Conservation (phyloP, 1,139 yeast species). For the Debaryomyces nepalensis region DNA sequence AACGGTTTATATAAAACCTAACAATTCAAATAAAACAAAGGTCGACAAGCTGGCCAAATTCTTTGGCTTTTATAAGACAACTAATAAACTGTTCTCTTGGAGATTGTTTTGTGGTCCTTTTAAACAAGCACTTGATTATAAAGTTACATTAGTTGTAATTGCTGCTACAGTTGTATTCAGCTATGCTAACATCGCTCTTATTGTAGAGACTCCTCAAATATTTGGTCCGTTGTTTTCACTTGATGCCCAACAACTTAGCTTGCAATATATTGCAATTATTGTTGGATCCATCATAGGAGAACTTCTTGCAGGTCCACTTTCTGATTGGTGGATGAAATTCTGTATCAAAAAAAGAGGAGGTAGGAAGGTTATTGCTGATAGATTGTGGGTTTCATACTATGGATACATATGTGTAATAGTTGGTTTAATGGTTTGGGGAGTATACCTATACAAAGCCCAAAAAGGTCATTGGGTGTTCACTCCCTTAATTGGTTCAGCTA, state of each 20-base stretch:
- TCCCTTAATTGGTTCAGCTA: slow-evolving; percentile 31
- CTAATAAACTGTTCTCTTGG: slow-evolving; percentile 11
- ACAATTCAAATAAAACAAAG: background rate
- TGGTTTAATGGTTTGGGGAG: slow-evolving; percentile 31
- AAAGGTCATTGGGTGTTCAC: slow-evolving; percentile 27
- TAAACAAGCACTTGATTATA: slow-evolving; percentile 18
- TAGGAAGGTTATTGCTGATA: slow-evolving; percentile 22
- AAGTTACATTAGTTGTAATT: slow-evolving; percentile 20
- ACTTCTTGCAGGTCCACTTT: slow-evolving; percentile 27
- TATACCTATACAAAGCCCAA: slow-evolving; percentile 23
- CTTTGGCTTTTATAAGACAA: slow-evolving; percentile 14
- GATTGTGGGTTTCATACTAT: slow-evolving; percentile 27
- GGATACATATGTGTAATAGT: slow-evolving; percentile 27
- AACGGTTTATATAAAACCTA: slow-evolving; percentile 16
- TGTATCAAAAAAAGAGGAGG: slow-evolving; percentile 19
- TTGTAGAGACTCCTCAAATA: slow-evolving; percentile 31
- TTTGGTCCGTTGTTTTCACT: slow-evolving; percentile 26
- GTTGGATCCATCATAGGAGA: slow-evolving; percentile 31
- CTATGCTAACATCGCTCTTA: slow-evolving; percentile 28
- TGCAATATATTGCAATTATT: slow-evolving; percentile 28
- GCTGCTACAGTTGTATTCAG: slow-evolving; percentile 28
- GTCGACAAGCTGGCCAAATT: slow-evolving; percentile 6
- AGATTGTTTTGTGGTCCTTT: slow-evolving; percentile 19
- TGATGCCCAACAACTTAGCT: slow-evolving; percentile 27
- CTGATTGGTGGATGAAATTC: slow-evolving; percentile 31